A percentile compares a stretch with the other conserved stretches of the same genome.
phyloP scores from a whole-genome alignment of 352 stramenopile genomes.

The Pythium brachiatum region DNA sequence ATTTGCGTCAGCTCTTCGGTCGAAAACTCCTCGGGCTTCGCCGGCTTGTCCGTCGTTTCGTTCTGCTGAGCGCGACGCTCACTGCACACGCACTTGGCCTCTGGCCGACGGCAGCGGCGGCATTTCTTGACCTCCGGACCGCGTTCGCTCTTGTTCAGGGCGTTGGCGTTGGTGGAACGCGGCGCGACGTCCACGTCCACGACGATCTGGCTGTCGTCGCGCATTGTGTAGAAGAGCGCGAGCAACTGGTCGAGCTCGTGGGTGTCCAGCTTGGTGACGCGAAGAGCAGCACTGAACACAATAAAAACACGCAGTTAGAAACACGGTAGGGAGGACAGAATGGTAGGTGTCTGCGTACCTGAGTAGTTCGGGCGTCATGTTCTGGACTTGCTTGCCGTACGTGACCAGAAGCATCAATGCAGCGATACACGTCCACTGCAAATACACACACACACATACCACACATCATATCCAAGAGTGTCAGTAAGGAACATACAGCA shows the following conservation, averaged over 20 bases:
- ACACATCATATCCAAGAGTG: background rate
- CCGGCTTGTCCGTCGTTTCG: slow-evolving; percentile 2
- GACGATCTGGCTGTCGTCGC: slow-evolving; percentile 51
- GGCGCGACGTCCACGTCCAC: slow-evolving; percentile 55
- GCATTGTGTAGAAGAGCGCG: slow-evolving; percentile 60
- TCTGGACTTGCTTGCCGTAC: slow-evolving; percentile 43
- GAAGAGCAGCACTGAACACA: background rate
- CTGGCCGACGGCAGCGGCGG: slow-evolving; percentile 66
- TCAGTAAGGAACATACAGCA: slow-evolving; percentile 2
- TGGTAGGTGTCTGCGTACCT: slow-evolving; percentile 29
- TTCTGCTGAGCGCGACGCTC: slow-evolving; percentile 11
- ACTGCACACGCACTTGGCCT: slow-evolving; percentile 61
- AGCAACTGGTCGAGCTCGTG: slow-evolving; percentile 68
- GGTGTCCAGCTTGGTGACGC: slow-evolving; percentile 58
- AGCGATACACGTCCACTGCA: slow-evolving; percentile 70
- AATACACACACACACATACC: background rate
- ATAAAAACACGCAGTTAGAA: background rate
- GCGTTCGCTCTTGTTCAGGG: slow-evolving; percentile 18
- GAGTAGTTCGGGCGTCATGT: slow-evolving; percentile 37
- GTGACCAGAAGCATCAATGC: slow-evolving; percentile 65
- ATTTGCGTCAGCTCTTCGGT: slow-evolving; percentile 55
- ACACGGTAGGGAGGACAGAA: too few species aligned
- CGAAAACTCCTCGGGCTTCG: slow-evolving; percentile 41
- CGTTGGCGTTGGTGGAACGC: slow-evolving; percentile 22
- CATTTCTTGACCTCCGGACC: slow-evolving; percentile 35